Evolutionary conservation across 768 basidiomycete genomes (phyloP), one percentile per base, ranked within the genome.

Genomic region (Postia placenta): DNA sequence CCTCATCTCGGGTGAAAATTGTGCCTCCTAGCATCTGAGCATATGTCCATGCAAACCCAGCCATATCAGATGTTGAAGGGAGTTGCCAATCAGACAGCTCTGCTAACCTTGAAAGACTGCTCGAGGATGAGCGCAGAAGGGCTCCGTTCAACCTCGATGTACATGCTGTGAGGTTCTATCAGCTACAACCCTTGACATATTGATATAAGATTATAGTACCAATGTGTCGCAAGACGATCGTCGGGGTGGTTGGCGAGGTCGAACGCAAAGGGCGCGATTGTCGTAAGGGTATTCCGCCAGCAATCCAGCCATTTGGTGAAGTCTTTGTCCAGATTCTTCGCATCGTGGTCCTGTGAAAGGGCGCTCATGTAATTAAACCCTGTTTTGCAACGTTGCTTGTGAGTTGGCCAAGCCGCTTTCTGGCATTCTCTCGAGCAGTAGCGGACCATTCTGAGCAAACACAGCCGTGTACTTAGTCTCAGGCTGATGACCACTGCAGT

Each of bases 381-480:
- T 45, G 41, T 59, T 56, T 19, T 52, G 54, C 51, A 42, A 30
- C 24, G 12, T 23, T 4, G 47, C 39, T 63, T 65, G 49, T 65
- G 65, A 9, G 61, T 60, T 39, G 20, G 55, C 65, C 63, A 65
- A 3, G 63, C 64, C 0, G 56, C 61, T 4, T 56, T 56, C 41
- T 66, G 61, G 44, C 64, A 65, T 45, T 54, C 54, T 24, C 56
- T 56, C 12, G 63, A 64, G 45, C 65, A 66, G 39, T 66, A 66
- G 12, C 59, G 60, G 19, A 65, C 65, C 37, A 64, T 28, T 22
- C 51, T 52, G 22, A 17, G 23, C 30, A 35, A 46, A 6, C 26
- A 45, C n/a, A 28, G 42, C 26, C n/a, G 11, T 35, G 45, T 7
- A 15, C 35, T 15, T 7, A 12, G 40, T 2, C 4, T 11, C 19